Evolutionary conservation across 1,284 basidiomycete genomes (phyloP).

Genomic region (Papiliotrema flavescens): DNA sequence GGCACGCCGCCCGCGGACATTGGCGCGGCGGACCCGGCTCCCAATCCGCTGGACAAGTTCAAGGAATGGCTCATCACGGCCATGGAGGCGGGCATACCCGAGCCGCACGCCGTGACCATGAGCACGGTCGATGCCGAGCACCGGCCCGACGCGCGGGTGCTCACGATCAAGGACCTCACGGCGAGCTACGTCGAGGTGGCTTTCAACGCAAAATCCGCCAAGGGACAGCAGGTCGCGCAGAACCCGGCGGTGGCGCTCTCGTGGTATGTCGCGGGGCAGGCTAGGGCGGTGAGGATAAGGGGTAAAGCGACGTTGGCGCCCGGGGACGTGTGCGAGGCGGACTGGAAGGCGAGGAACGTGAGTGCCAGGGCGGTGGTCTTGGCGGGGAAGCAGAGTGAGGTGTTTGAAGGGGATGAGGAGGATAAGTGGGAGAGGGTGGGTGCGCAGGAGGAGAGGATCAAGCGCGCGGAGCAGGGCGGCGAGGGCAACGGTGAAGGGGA

Average conservation of each 20-base stretch:
- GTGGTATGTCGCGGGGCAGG: conserved; percentile 1
- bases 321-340: neutral
- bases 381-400: conserved; percentile 2
- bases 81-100: conserved; percentile 1
- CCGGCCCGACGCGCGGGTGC: neutral
- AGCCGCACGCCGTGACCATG: conserved; percentile 4
- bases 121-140: neutral
- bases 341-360: neutral
- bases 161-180: conserved; percentile 4
- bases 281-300: neutral
- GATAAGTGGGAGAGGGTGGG: neutral
- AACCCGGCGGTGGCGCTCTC: neutral
- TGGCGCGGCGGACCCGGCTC: neutral
- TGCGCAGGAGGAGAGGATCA: neutral
- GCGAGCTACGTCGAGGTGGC: neutral
- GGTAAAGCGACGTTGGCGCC: neutral
- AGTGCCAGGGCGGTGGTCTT: neutral
- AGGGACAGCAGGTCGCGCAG: neutral
- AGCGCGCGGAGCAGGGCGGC: neutral
- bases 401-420: neutral
- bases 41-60: neutral
- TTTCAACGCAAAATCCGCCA: neutral
- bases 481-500: too few species aligned
- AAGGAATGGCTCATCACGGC: neutral
- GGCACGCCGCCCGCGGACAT: neutral